Base-by-base conservation (phyloP, 306 rosid species). In the Comarum palustre region DNA sequence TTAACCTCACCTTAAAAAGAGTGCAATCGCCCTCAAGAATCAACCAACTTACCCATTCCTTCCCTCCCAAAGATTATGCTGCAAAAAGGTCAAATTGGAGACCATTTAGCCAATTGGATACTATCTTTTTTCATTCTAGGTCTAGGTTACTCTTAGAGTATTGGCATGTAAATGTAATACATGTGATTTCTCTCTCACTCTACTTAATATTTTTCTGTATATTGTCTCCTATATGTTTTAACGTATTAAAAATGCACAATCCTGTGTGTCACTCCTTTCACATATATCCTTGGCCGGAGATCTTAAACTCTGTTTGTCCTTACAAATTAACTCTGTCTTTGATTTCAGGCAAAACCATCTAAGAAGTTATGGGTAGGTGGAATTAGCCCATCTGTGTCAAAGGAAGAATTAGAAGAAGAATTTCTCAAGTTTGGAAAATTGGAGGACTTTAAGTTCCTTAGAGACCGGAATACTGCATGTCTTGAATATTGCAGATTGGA, bases 301-400 rank as follows among this genome's bases (percentile, higher is more conserved):
- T 38, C 36, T 65, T 22, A 55, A 60, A 38, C 51, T 73, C 62
- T 25, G 72, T 73, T 77, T 27, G 41, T 59, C 10, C n/a, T 5
- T 72, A 67, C 69, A 54, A 70, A 68, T 27, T 66, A 62, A 34
- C 14, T 29, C 34, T 61, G 45, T 22, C 12, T 80, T 13, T 76
- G 8, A 62, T 88, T 78, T 69, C 89, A 94, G 99, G 97, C 97
- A 66, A 95, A 86, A 84, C 88, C 97, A 67, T 88, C 84, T 74
- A 88, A 86, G 81, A 87, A 84, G 62, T 89, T 95, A 54, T 95
- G 99, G 99, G 93, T 95, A 41, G 99, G 97, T 83, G 99, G 97
- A 68, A 90, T 95, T 73, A 88, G 96, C 86, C 84, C 86, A 50
- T 74, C 89, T 78, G 86, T 95, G 71, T 81, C 92, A 48, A 95